A percentile compares a stretch with the other conserved stretches of the same genome.
Conservation (phyloP, 2,329 filamentous ascomycete genomes). For the Cladosporium cucumerinum region DNA sequence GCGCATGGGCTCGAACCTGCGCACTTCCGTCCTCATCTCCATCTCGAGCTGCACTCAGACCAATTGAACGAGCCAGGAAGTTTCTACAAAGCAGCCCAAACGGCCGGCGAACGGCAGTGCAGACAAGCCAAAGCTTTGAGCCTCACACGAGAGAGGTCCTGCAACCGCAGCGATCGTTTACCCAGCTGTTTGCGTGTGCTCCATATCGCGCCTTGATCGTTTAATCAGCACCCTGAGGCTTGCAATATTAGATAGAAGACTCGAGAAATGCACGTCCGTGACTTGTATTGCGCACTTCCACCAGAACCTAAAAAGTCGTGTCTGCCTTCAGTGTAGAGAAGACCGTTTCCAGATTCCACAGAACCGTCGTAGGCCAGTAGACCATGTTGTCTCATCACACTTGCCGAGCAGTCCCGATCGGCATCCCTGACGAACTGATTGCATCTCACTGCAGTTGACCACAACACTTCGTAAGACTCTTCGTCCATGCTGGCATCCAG, state of each 20-base stretch:
- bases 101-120: constrained; percentile 32
- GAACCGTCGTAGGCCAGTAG: constrained; percentile 21
- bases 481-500: neutral
- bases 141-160: constrained; percentile 89
- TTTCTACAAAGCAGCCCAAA: neutral
- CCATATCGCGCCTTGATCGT: neutral
- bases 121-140: constrained; percentile 95
- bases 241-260: neutral
- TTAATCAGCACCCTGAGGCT: neutral
- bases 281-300: neutral
- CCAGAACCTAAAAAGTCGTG: neutral
- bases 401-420: constrained; percentile 3
- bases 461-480: constrained; percentile 8
- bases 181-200: constrained; percentile 3
- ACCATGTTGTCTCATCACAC: constrained; percentile 7
- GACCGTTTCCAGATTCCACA: constrained; percentile 21
- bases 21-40: neutral
- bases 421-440: neutral
- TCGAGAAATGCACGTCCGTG: neutral
- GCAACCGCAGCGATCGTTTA: constrained; percentile 35
- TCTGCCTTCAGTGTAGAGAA: neutral
- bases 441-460: neutral
- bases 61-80: constrained; percentile 21
- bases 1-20: neutral
- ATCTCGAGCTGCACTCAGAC: constrained; percentile 1